Conservation (phyloP, 805 yeast genomes). For the Hyphopichia homilentoma region DNA sequence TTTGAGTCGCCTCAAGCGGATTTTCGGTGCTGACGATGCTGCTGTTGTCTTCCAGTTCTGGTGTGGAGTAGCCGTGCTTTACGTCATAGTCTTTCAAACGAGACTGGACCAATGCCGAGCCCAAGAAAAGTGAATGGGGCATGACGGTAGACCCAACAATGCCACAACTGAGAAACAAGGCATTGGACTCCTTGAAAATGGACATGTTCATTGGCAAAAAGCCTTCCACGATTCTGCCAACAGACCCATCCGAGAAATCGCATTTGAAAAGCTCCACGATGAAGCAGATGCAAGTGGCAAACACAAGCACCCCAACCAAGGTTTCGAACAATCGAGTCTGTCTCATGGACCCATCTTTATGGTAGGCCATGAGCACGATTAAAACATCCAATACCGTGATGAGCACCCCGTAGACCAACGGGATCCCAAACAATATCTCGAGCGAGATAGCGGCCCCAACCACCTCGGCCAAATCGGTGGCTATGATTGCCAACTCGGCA, state of each 20-base stretch:
- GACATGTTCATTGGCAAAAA: slow-evolving; percentile 53
- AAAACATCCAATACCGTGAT: slow-evolving; percentile 81
- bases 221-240: slow-evolving; percentile 55
- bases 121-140: slow-evolving; percentile 45
- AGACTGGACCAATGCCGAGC: slow-evolving; percentile 42
- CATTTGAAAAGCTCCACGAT: slow-evolving; percentile 59
- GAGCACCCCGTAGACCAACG: slow-evolving; percentile 70
- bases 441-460: slow-evolving; percentile 90
- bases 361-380: slow-evolving; percentile 72
- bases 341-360: slow-evolving; percentile 68
- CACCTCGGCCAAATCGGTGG: slow-evolving; percentile 92
- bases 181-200: slow-evolving; percentile 30
- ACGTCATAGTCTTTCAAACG: slow-evolving; percentile 40
- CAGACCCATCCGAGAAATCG: slow-evolving; percentile 49
- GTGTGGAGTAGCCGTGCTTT: slow-evolving; percentile 19
- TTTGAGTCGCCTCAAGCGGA: slow-evolving; percentile 7
- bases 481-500: slow-evolving; percentile 85
- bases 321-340: slow-evolving; percentile 75
- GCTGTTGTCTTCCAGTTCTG: background rate
- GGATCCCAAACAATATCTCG: slow-evolving; percentile 70
- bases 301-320: slow-evolving; percentile 67
- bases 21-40: slow-evolving; percentile 1
- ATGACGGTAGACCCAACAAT: slow-evolving; percentile 46
- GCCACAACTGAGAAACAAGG: slow-evolving; percentile 42
- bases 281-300: slow-evolving; percentile 74